These are phyloP conservation scores for Ophiostoma pallidulum DNA, from an alignment of 2,329 filamentous ascomycete species.

Conservation along the genomic window DNA sequence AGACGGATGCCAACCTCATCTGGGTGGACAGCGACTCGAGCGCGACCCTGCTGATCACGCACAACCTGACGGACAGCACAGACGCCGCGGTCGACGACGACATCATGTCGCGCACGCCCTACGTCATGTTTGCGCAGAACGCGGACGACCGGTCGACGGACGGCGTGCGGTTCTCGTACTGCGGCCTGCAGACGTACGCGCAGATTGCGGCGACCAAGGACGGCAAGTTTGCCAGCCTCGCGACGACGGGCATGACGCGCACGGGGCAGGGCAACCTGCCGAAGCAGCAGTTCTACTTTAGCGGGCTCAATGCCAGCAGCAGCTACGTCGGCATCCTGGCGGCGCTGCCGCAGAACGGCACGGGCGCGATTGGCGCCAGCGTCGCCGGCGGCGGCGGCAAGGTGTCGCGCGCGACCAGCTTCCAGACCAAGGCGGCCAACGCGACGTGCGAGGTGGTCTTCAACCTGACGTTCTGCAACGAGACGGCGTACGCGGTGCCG, in stretches of 20 bases:
- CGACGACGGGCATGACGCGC: conserved; percentile 57
- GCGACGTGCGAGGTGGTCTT: conserved; percentile 79
- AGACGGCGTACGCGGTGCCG: conserved; percentile 86
- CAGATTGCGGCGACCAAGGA: conserved; percentile 51
- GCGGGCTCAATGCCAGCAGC: conserved; percentile 61
- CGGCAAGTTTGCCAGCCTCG: conserved; percentile 36
- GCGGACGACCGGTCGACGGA: conserved; percentile 47
- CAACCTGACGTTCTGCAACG: conserved; percentile 78
- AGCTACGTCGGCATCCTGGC: conserved; percentile 67
- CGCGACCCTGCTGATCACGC: conserved; percentile 69
- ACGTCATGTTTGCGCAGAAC: conserved; percentile 66
- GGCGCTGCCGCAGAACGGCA: conserved; percentile 54
- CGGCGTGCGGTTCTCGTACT: conserved; percentile 72
- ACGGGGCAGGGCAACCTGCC: conserved; percentile 57
- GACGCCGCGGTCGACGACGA: conserved; percentile 42
- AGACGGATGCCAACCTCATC: conserved; percentile 48
- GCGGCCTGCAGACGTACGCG: conserved; percentile 61
- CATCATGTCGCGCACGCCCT: conserved; percentile 51
- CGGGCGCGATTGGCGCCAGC: conserved; percentile 31
- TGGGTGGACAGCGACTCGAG: conserved; percentile 79
- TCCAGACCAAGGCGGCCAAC: conserved; percentile 54
- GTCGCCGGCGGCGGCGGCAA: conserved; percentile 62
- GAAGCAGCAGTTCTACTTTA: conserved; percentile 82
- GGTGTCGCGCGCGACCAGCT: conserved; percentile 63
- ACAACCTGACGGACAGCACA: conserved; percentile 53